phyloP scores from a whole-genome alignment of 2,329 filamentous ascomycete species.

The Penicillium sp. region DNA sequence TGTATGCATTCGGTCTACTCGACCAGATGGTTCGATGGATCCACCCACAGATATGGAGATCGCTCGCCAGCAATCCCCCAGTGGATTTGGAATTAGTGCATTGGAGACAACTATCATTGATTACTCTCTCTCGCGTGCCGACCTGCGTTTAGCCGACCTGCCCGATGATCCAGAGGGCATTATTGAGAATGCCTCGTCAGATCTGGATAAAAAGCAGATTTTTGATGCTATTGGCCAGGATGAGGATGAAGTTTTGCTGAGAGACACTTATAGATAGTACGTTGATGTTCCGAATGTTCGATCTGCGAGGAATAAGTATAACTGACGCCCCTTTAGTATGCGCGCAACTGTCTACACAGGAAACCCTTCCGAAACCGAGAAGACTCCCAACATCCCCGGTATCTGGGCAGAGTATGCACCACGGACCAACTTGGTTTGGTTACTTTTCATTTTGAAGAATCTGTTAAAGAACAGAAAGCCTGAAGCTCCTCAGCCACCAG shows the following conservation, averaged over 20 bases:
- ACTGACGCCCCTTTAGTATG: constrained; percentile 32
- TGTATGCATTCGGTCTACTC: constrained; percentile 55
- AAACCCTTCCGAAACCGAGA: constrained; percentile 42
- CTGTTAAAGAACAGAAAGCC: constrained; percentile 47
- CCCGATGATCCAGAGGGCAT: constrained; percentile 23
- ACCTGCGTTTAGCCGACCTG: constrained; percentile 37
- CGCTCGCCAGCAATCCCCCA: constrained; percentile 30
- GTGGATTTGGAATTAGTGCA: constrained; percentile 53
- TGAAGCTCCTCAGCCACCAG: constrained; percentile 10
- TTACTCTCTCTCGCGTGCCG: constrained; percentile 66
- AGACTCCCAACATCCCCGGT: constrained; percentile 33
- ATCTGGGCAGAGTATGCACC: constrained; percentile 59
- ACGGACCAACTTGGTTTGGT: constrained; percentile 63
- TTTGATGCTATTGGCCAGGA: constrained; percentile 44
- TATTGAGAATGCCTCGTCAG: constrained; percentile 39
- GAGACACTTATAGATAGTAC: constrained; percentile 46
- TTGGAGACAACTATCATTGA: constrained; percentile 67
- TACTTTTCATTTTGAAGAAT: constrained; percentile 60
- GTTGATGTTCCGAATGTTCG: constrained; percentile 8
- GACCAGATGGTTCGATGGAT: constrained; percentile 32
- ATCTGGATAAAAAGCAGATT: constrained; percentile 45
- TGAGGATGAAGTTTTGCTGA: constrained; percentile 41
- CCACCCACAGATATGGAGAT: constrained; percentile 33
- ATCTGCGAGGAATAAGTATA: not conserved
- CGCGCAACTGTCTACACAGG: constrained; percentile 44